Conservation (phyloP, 106 monocot species). For the Platanthera zijinensis region DNA sequence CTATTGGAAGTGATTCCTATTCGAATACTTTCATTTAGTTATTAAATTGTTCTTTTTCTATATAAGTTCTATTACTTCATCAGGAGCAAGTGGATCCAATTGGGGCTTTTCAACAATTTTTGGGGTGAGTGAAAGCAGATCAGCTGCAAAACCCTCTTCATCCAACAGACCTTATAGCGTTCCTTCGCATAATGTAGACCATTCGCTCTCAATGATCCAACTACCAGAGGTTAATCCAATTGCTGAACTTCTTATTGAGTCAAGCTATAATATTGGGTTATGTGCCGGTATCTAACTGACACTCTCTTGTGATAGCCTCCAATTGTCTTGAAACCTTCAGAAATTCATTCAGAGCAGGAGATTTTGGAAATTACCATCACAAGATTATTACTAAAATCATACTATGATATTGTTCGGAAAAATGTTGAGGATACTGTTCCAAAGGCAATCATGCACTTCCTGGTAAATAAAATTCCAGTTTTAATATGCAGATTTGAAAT, state of each 20-base stretch:
- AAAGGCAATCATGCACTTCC: slow-evolving; percentile 96
- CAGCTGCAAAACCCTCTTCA: slow-evolving; percentile 31
- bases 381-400: slow-evolving; percentile 78
- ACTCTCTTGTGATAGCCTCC: slow-evolving; percentile 48
- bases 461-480: slow-evolving; percentile 38
- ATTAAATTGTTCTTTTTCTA: not conserved
- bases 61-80: not conserved
- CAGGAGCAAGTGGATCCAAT: slow-evolving; percentile 60
- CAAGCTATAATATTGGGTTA: not conserved
- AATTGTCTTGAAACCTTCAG: slow-evolving; percentile 63
- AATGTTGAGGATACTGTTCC: slow-evolving; percentile 86
- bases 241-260: not conserved
- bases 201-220: slow-evolving; percentile 51
- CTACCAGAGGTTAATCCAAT: slow-evolving; percentile 58
- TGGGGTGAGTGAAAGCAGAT: slow-evolving; percentile 58
- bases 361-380: slow-evolving; percentile 66
- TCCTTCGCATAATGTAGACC: slow-evolving; percentile 37
- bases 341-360: slow-evolving; percentile 73
- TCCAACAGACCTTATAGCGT: slow-evolving; percentile 27
- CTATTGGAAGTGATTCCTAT: not conserved
- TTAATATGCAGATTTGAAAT: not conserved
- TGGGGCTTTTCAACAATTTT: slow-evolving; percentile 88
- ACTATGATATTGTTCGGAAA: slow-evolving; percentile 92
- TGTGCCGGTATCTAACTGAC: not conserved
- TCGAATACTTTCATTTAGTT: not conserved